Evolutionary conservation across 2,329 filamentous ascomycete genomes (phyloP).

Genomic region (Claviceps purpurea): DNA sequence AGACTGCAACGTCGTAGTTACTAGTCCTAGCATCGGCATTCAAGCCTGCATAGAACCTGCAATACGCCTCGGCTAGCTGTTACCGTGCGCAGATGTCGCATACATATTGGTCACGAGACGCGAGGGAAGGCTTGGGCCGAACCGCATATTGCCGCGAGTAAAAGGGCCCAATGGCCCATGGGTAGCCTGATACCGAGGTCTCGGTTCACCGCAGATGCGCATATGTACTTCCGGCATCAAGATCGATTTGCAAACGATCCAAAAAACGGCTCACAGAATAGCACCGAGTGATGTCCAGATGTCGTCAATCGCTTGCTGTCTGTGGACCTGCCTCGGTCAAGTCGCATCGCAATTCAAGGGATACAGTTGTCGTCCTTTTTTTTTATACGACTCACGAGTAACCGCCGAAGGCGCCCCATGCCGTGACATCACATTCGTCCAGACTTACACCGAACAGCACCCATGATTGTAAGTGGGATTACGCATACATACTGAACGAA

Average conservation of each 20-base stretch:
- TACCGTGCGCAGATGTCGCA: too few species aligned
- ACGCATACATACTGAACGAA: slow-evolving; percentile 13
- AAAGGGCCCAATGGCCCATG: not conserved
- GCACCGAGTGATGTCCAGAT: not conserved
- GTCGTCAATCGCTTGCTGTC: not conserved
- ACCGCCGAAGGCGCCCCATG: not conserved
- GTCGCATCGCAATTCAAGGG: not conserved
- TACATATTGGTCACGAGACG: not conserved
- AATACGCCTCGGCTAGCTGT: too few species aligned
- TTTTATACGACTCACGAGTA: not conserved
- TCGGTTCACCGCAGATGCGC: not conserved
- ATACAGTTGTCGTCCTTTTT: not conserved
- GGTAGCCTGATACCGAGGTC: not conserved
- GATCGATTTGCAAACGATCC: not conserved
- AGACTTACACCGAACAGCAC: not conserved
- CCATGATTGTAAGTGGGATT: slow-evolving; percentile 4
- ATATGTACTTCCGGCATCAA: not conserved
- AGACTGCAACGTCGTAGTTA: not conserved
- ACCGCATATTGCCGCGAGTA: not conserved
- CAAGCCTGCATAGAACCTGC: too few species aligned
- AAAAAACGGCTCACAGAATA: not conserved
- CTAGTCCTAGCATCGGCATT: too few species aligned
- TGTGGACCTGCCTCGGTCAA: not conserved
- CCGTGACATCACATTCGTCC: not conserved
- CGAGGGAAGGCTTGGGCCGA: not conserved